phyloP scores from a whole-genome alignment of 108 stramenopile genomes.

The Nitzschia inconspicua region DNA sequence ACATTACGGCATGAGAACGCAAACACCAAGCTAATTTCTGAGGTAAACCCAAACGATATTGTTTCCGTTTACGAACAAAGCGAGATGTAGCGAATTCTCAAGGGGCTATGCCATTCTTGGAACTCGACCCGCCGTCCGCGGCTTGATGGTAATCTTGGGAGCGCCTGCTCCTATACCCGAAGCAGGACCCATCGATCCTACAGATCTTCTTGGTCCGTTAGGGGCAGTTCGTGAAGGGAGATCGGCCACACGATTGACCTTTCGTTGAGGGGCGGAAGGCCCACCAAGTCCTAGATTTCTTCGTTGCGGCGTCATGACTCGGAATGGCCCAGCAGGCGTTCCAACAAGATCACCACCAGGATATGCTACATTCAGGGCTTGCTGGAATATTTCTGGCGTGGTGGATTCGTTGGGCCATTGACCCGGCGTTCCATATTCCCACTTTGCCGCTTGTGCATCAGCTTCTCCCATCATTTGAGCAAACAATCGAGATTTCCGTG shows the following conservation, averaged over 20 bases:
- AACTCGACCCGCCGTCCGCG: slow-evolving; percentile 15
- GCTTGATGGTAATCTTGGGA: slow-evolving; percentile 14
- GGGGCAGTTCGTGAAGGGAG: neutral
- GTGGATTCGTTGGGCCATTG: too few species aligned
- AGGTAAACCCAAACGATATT: too few species aligned
- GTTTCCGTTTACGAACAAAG: too few species aligned
- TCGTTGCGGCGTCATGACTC: neutral
- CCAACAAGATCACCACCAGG: too few species aligned
- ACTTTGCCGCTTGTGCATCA: slow-evolving; percentile 30
- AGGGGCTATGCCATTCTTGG: slow-evolving; percentile 18
- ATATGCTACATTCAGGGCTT: too few species aligned
- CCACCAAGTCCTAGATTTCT: slow-evolving; percentile 2
- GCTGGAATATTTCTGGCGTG: too few species aligned
- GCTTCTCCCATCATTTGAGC: slow-evolving; percentile 48
- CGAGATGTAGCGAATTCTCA: too few species aligned
- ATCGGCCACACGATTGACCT: neutral
- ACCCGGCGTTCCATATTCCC: slow-evolving; percentile 11
- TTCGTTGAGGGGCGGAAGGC: too few species aligned
- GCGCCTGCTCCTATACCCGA: too few species aligned
- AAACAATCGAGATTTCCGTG: slow-evolving; percentile 29
- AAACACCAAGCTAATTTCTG: too few species aligned
- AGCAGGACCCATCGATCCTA: neutral
- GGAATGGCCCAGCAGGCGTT: too few species aligned
- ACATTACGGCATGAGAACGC: too few species aligned
- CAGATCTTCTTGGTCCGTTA: neutral